Evolutionary conservation across 2,329 filamentous ascomycete genomes (phyloP), one percentile per base, ranked within the genome.

Genomic region (Fusarium burgessii): DNA sequence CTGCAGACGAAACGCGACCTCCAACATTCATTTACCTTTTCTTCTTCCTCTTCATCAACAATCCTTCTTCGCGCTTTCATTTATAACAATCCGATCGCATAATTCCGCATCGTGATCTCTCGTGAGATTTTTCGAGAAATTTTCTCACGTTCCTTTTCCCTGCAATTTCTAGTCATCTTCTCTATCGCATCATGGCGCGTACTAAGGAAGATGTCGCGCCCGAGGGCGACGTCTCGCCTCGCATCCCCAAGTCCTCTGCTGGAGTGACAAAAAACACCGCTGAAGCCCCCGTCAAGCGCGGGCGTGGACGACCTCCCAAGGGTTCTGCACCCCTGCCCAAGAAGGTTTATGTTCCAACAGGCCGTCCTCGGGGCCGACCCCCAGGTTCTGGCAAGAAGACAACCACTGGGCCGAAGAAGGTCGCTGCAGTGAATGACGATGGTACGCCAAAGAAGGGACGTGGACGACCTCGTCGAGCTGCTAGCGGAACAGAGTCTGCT

Each of bases 351-450:
- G 78, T 76, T 6, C 80, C 83, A 27, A 81, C 80, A 2, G 84
- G 84, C 35, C 80, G 82, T n/a, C 83, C 83, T 42, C 83, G 85
- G n/a, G 84, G 84, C 32, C 82, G 84, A 13, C 85, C 85, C 41
- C 81, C 81, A 61, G 84, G 84, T 71, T 80, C 77, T 65, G 78
- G 64, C 78, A 80, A 80, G 68, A 67, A 64, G 58, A 25, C 60
- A 54, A 40, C 63, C 55, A 42, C 69, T 46, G 72, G 60, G 25
- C 49, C 55, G 29, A 62, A 70, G 40, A 65, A 40, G 27, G 54
- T 49, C 15, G 38, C 45, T 20, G 46, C 62, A 27, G 40, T 49
- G 13, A 43, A 60, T 20, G 58, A 59, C 35, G 70, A 70, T 20
- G 43, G 50, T 35, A 58, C 51, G 29, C 62, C 59, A 52, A 75